A percentile compares a stretch with the other conserved stretches of the same genome.
These are phyloP conservation scores for Pseudomicrostroma phylloplanum DNA, from an alignment of 1,284 basidiomycete species.

Conservation along the genomic window DNA sequence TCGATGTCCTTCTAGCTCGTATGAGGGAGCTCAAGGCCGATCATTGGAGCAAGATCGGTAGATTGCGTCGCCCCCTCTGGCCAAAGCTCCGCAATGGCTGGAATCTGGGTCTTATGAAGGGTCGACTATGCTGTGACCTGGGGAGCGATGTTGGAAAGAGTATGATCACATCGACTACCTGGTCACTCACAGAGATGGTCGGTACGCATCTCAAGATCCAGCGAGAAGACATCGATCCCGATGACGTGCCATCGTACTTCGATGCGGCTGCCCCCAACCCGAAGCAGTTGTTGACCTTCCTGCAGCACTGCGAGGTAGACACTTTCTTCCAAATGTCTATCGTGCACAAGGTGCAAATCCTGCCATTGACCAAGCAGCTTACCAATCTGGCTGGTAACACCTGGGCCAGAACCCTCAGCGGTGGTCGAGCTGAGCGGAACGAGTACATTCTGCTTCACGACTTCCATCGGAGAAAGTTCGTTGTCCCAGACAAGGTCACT, in stretches of 20 bases:
- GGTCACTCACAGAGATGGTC: constrained; percentile 84
- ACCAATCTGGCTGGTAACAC: constrained; percentile 97
- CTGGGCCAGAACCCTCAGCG: constrained; percentile 59
- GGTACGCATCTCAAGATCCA: constrained; percentile 73
- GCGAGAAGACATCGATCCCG: constrained; percentile 69
- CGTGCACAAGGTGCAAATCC: constrained; percentile 77
- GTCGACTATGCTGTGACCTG: constrained; percentile 83
- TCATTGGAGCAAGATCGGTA: constrained; percentile 86
- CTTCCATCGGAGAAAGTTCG: constrained; percentile 91
- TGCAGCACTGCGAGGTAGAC: constrained; percentile 86
- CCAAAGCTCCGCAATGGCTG: constrained; percentile 68
- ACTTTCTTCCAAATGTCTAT: constrained; percentile 95
- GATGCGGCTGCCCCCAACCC: constrained; percentile 75
- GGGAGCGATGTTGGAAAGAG: constrained; percentile 88
- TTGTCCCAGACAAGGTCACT: constrained; percentile 88
- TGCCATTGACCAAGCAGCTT: constrained; percentile 83
- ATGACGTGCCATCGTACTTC: constrained; percentile 84
- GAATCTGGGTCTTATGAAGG: constrained; percentile 76
- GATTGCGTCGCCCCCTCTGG: constrained; percentile 80
- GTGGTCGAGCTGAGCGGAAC: constrained; percentile 90
- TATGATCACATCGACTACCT: constrained; percentile 69
- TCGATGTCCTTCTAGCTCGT: constrained; percentile 84
- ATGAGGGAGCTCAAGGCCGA: constrained; percentile 69
- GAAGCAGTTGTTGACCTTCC: constrained; percentile 75
- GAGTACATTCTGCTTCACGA: constrained; percentile 98